Base-by-base conservation (phyloP, 495 filamentous ascomycete genomes). In the Pseudotulostoma volvatum region DNA sequence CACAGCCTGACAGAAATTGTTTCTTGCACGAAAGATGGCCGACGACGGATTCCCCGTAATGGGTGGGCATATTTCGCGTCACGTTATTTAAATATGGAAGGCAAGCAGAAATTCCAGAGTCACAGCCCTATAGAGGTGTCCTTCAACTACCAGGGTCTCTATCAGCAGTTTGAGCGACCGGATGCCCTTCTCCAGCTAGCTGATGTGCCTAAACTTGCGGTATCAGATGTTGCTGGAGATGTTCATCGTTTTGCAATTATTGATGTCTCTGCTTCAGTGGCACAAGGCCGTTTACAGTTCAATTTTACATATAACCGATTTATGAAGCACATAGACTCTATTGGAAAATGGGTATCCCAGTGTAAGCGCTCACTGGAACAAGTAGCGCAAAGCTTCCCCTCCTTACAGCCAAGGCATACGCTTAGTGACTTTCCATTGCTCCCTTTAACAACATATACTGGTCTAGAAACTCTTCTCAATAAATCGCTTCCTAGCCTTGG, bases 351-450 rank as follows among this genome's bases (percentile, higher is more conserved):
- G 79, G 62, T 78, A 3, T 49, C 65, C 8, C 64, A 71, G 41
- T 81, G 71, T 53, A 67, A 77, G 44, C 57, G 66, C 18, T 62
- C 69, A 9, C 55, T 84, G 0, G 65, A 71, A 20, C 63, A 70
- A 39, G 63, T 71, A 0, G 62, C 72, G 3, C 66, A 74, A 41
- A 60, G 74, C 14, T 49, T 76, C 9, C 51, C 62, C 15, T 53
- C 62, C 21, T 53, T 63, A 35, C 44, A 51, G 0, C 55, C 60
- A 9, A 56, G 63, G 33, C 52, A 64, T 20, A 80, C 77, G 7
- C 56, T 77, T 17, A 68, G 68, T 23, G 72, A 79, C 45, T 71
- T 75, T 23, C 77, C 76, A 9, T 59, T 79, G 9, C 63, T 81
- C n/a, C 68, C 75, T 5, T 51, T 73, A 13, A 67, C 61, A 1